phyloP scores from a whole-genome alignment of 1,284 basidiomycete genomes.

The Pisolithus thermaeus region DNA sequence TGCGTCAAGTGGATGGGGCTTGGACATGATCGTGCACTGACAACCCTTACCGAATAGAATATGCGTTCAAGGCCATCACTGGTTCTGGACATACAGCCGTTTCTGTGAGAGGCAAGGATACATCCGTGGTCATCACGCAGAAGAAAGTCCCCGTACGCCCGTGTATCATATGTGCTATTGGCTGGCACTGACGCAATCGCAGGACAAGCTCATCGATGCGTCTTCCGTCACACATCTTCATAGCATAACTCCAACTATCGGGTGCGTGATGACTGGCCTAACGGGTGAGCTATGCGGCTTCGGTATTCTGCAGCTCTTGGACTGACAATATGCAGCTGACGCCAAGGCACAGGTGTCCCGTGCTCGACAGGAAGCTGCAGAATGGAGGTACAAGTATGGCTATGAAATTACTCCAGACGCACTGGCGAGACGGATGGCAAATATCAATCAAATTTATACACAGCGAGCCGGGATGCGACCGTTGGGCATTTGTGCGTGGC shows the following conservation, averaged over 20 bases:
- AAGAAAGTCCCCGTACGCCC: constrained; percentile 90
- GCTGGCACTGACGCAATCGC: constrained; percentile 10
- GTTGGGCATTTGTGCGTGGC: constrained; percentile 80
- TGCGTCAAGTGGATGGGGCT: constrained; percentile 36
- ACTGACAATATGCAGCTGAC: constrained; percentile 58
- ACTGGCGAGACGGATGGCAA: constrained; percentile 90
- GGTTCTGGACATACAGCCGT: constrained; percentile 94
- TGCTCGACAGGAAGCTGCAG: constrained; percentile 87
- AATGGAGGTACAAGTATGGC: constrained; percentile 96
- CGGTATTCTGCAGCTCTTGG: background rate
- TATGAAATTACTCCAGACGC: constrained; percentile 97
- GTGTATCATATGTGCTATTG: background rate
- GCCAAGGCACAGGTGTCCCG: constrained; percentile 87
- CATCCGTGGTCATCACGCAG: constrained; percentile 93
- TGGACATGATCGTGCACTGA: constrained; percentile 6
- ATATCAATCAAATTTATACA: constrained; percentile 99
- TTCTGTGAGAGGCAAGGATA: constrained; percentile 91
- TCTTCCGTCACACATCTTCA: constrained; percentile 94
- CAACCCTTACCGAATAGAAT: constrained; percentile 55
- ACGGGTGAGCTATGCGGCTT: constrained; percentile 55
- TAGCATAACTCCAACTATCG: constrained; percentile 94
- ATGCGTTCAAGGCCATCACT: constrained; percentile 99
- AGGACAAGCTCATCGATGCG: constrained; percentile 98
- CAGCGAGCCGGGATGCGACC: constrained; percentile 98
- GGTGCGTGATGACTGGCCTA: constrained; percentile 96